These are phyloP conservation scores for Kingdonia uniflora DNA, from an alignment of 164 flowering plant species.

Conservation along the genomic window DNA sequence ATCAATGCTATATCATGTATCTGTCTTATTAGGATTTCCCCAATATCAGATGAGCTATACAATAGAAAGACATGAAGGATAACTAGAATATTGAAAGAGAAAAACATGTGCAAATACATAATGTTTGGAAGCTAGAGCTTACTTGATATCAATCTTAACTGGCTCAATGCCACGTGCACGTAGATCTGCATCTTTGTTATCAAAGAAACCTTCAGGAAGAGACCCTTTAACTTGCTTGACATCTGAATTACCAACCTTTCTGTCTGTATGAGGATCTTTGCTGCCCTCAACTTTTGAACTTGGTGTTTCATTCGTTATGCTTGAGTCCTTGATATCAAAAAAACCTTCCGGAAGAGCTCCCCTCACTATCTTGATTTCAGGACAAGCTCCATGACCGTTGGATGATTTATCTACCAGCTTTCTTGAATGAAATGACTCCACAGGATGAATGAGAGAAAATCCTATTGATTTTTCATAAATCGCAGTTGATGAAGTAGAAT, in stretches of 20 bases:
- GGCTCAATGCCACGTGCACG: constrained; percentile 89
- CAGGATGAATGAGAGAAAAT: constrained; percentile 13
- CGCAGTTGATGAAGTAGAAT: constrained; percentile 4
- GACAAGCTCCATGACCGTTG: constrained; percentile 7
- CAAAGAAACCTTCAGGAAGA: constrained; percentile 91
- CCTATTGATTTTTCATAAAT: constrained; percentile 2
- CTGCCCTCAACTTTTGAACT: too few relatives aligned
- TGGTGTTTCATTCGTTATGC: not conserved
- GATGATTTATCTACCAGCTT: constrained; percentile 14
- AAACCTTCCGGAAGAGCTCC: constrained; percentile 79
- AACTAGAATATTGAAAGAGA: not conserved
- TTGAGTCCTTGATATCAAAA: constrained; percentile 71
- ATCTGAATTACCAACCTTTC: constrained; percentile 23
- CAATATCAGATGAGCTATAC: not conserved
- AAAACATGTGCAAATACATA: not conserved
- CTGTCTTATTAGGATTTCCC: too few relatives aligned
- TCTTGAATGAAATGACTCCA: not conserved
- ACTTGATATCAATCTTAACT: constrained; percentile 82
- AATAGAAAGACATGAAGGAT: not conserved
- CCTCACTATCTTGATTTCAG: constrained; percentile 26
- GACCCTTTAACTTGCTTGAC: constrained; percentile 51
- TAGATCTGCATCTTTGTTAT: constrained; percentile 86
- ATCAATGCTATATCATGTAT: too few relatives aligned
- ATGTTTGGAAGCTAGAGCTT: constrained; percentile 17
- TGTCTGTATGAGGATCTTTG: too few relatives aligned